A percentile compares a stretch with the other conserved stretches of the same genome.
phyloP scores from a whole-genome alignment of 148 eudicot species.

The Simmondsia chinensis region DNA sequence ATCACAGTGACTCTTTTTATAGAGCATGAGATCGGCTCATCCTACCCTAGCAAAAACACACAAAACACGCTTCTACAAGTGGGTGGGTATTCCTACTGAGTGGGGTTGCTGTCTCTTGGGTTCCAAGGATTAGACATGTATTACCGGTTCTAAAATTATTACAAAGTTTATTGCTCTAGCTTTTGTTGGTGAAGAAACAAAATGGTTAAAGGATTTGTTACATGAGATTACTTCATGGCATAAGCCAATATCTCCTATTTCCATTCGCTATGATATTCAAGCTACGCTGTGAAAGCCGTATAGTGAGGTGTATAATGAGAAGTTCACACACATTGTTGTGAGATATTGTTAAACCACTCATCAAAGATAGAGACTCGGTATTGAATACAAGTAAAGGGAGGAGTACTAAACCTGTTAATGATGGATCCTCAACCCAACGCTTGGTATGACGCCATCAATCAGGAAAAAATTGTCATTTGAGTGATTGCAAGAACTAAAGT shows the following conservation, averaged over 20 bases:
- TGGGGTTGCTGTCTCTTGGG: not conserved
- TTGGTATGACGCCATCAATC: not conserved
- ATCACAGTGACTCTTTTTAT: too few relatives aligned
- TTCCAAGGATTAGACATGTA: constrained; percentile 3
- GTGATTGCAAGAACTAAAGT: not conserved
- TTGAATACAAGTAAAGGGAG: not conserved
- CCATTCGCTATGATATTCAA: too few relatives aligned
- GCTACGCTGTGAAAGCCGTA: constrained; percentile 2
- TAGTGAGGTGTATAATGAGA: too few relatives aligned
- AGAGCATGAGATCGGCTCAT: too few relatives aligned
- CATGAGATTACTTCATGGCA: not conserved
- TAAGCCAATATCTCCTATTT: not conserved
- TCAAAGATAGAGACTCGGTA: not conserved
- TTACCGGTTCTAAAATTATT: not conserved
- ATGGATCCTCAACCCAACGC: not conserved
- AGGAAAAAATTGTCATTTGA: not conserved
- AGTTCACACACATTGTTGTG: not conserved
- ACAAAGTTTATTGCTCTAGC: not conserved
- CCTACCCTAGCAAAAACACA: too few relatives aligned
- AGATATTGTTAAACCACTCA: not conserved
- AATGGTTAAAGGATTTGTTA: constrained; percentile 1
- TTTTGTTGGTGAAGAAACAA: not conserved
- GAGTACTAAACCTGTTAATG: not conserved
- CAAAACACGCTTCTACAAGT: too few relatives aligned
- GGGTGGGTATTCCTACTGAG: not conserved